Evolutionary conservation across 768 basidiomycete genomes (phyloP), one percentile per base, ranked within the genome.

Genomic region (Russula emetica): DNA sequence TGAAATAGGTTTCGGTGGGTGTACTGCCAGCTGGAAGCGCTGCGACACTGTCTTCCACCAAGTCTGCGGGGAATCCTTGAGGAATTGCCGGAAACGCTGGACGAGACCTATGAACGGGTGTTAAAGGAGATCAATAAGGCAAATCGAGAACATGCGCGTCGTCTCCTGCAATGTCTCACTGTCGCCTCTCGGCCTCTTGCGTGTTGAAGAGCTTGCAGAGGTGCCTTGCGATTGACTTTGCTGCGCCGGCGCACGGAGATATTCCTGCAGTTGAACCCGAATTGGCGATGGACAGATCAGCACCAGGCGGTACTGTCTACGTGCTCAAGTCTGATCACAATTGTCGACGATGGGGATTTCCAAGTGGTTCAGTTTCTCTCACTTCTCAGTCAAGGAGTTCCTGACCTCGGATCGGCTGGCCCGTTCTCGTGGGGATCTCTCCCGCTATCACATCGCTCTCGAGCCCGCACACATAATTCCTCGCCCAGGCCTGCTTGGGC

Each of bases 161-260:
- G 58, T 38, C 55, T 63, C 13, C 58, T 63, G 16, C 62, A 63
- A 3, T 63, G 58, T 42, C 61, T 62, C 4, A 38, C 56, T 8
- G 56, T 57, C 28, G 56, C 56, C 1, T 16, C 22, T 14, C 42
- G 56, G 3, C 56, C 56, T 16, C n/a, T 28, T 57, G 8, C 42
- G 28, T 1, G 56, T 57, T 22, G 56, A 57, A 22, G 56, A 57
- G 13, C 61, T 55, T 8, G 62, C 62, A 4, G 62, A 63, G n/a
- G 44, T 63, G n/a, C 11, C 58, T 66, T 14, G 36, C 61, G 3
- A 34, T 63, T 22, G 61, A 63, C 42, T 66, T 66, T 16, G 40
- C 57, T 20, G n/a, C 49, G 3, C 34, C 34, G 1, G 34, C 5
- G 3, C 8, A 13, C 1, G 49, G 24, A 47, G 34, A 34, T 3